Evolutionary conservation across 1,284 basidiomycete species (phyloP).

Genomic region (Cryptococcus sp.): DNA sequence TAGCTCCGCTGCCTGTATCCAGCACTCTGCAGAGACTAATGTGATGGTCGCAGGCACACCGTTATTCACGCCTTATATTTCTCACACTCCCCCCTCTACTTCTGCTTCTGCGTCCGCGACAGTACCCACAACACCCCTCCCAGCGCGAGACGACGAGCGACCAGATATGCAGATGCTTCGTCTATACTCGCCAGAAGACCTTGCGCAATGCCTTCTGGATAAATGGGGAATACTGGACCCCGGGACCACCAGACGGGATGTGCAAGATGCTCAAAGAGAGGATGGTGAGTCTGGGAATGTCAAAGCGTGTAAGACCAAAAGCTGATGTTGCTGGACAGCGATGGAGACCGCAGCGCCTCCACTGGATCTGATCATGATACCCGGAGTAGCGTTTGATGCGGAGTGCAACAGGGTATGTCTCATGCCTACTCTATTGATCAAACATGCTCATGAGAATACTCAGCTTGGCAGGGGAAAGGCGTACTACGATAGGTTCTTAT

Average conservation of each 20-base stretch:
- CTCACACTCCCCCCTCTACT: conserved; percentile 8
- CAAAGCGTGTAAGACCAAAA: background rate
- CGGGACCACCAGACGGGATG: conserved; percentile 32
- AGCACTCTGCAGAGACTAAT: background rate
- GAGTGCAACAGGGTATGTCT: conserved; percentile 46
- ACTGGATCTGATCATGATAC: conserved; percentile 49
- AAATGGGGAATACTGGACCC: conserved; percentile 54
- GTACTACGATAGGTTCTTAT: conserved; percentile 50
- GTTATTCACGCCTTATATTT: conserved; percentile 47
- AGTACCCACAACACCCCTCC: conserved; percentile 7
- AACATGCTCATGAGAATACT: background rate
- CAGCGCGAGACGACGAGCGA: conserved; percentile 4
- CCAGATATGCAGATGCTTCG: conserved; percentile 50
- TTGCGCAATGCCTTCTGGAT: conserved; percentile 41
- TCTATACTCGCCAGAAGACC: conserved; percentile 44
- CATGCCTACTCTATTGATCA: background rate
- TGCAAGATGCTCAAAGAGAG: conserved; percentile 23
- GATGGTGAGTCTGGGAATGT: conserved; percentile 34
- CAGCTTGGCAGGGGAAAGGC: conserved; percentile 54
- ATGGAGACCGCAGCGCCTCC: conserved; percentile 25
- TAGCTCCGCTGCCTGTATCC: background rate
- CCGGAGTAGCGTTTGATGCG: conserved; percentile 51
- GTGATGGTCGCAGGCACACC: conserved; percentile 24
- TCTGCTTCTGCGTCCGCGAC: background rate
- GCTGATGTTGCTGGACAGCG: conserved; percentile 17